Evolutionary conservation across 2,329 filamentous ascomycete genomes (phyloP).

Genomic region (Fusarium armeniacum): DNA sequence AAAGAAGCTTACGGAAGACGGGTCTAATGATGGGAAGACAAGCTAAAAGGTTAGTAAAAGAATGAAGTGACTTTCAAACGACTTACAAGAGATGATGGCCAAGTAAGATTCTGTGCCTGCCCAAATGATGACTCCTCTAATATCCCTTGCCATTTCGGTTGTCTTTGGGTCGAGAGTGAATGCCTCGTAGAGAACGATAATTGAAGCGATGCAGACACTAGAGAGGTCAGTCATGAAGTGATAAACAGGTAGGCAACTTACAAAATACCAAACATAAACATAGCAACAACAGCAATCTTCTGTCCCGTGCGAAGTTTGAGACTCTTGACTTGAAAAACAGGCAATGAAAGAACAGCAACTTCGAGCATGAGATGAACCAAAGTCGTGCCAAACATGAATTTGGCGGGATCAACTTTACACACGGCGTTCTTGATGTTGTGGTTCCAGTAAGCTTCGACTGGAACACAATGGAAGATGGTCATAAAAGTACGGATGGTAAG

Average conservation of each 20-base stretch:
- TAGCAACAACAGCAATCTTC: conserved; percentile 36
- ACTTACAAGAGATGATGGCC: conserved; percentile 40
- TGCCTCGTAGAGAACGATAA: conserved; percentile 34
- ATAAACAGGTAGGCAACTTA: conserved; percentile 1
- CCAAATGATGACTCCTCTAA: conserved; percentile 37
- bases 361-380: conserved; percentile 36
- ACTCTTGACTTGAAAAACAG: conserved; percentile 37
- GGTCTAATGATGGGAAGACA: conserved; percentile 36
- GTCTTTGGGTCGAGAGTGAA: conserved; percentile 28
- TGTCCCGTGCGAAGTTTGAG: conserved; percentile 30
- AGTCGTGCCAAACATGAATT: conserved; percentile 41
- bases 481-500: conserved; percentile 40
- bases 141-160: conserved; percentile 34
- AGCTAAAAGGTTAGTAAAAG: conserved; percentile 19
- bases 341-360: conserved; percentile 32
- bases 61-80: neutral
- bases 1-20: conserved; percentile 26
- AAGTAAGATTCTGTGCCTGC: conserved; percentile 31
- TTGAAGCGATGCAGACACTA: conserved; percentile 30
- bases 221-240: neutral
- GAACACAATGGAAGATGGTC: conserved; percentile 39
- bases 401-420: conserved; percentile 32
- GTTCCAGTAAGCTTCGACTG: conserved; percentile 34
- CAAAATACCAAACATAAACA: conserved; percentile 45
- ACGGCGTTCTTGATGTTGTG: conserved; percentile 35